Percentiles rank a stretch among this genome's conserved stretches.
phyloP scores from a whole-genome alignment of 345 rosid species.

The Boechera stricta region DNA sequence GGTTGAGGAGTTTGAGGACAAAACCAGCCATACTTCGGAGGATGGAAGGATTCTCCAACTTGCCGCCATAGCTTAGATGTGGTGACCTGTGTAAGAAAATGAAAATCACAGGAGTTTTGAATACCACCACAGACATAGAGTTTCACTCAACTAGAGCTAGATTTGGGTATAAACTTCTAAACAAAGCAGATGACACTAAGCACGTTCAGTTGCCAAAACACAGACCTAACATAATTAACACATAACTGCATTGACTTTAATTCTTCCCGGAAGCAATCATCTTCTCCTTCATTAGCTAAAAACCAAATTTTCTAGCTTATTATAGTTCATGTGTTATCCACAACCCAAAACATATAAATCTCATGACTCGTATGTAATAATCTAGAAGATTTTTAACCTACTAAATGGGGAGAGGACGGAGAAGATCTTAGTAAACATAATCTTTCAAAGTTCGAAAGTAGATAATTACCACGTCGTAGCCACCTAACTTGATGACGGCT shows the following conservation, averaged over 20 bases:
- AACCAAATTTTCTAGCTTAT: not conserved
- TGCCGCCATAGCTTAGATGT: conserved; percentile 89
- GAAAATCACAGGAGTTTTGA: conserved; percentile 3
- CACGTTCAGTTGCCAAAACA: conserved; percentile 22
- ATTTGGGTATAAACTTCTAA: not conserved
- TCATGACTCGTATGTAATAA: conserved; percentile 1
- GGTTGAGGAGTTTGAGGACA: conserved; percentile 9
- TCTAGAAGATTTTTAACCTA: conserved; percentile 4
- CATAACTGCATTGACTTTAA: conserved; percentile 6
- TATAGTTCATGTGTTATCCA: conserved; percentile 4
- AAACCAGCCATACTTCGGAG: conserved; percentile 79
- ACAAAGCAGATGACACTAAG: not conserved
- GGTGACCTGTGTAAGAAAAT: conserved; percentile 68
- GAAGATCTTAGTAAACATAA: not conserved
- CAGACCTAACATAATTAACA: conserved; percentile 23
- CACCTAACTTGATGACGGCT: conserved; percentile 86
- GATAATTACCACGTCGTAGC: conserved; percentile 85
- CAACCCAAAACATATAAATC: conserved; percentile 3
- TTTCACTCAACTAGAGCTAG: conserved; percentile 1
- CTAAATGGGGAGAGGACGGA: not conserved
- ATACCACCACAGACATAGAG: conserved; percentile 14
- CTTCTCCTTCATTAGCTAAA: not conserved
- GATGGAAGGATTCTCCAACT: conserved; percentile 97
- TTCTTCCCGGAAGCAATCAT: not conserved
- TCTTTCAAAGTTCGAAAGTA: not conserved